A percentile compares a stretch with the other conserved stretches of the same genome.
phyloP scores from a whole-genome alignment of 148 eudicot species.

The Polygonum aviculare region DNA sequence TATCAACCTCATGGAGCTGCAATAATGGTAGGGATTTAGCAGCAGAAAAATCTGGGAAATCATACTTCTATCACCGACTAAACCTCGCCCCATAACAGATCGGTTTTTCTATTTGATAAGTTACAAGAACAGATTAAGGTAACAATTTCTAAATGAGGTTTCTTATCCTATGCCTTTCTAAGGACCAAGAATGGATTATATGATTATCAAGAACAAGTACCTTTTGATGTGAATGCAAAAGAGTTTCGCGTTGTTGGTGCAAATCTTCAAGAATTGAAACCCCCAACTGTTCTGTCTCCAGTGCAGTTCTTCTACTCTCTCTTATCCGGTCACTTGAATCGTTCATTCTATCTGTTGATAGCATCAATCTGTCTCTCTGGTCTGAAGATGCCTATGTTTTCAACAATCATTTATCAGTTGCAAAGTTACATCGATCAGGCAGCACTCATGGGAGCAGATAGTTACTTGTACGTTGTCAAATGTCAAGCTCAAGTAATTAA shows the following conservation, averaged over 20 bases:
- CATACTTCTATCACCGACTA: background rate
- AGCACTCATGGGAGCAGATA: background rate
- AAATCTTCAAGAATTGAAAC: conserved; percentile 80
- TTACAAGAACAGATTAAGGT: too few species aligned
- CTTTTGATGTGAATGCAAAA: conserved; percentile 53
- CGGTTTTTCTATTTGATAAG: too few species aligned
- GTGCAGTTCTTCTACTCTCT: conserved; percentile 70
- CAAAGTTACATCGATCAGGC: background rate
- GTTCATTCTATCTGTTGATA: conserved; percentile 75
- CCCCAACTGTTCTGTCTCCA: conserved; percentile 88
- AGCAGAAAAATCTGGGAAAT: background rate
- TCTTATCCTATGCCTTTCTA: too few species aligned
- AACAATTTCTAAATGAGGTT: too few species aligned
- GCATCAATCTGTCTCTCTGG: conserved; percentile 70
- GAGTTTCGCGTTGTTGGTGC: conserved; percentile 73
- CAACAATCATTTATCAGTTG: background rate
- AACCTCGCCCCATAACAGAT: background rate
- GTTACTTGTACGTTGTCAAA: background rate
- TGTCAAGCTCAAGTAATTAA: background rate
- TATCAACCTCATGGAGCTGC: conserved; percentile 93
- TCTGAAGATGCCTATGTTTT: conserved; percentile 50
- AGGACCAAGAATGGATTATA: background rate
- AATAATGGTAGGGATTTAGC: conserved; percentile 10
- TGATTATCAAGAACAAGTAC: conserved; percentile 14
- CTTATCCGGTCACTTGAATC: conserved; percentile 73